Base-by-base conservation (phyloP, 108 stramenopile species). In the Fragilariopsis cylindrus region DNA sequence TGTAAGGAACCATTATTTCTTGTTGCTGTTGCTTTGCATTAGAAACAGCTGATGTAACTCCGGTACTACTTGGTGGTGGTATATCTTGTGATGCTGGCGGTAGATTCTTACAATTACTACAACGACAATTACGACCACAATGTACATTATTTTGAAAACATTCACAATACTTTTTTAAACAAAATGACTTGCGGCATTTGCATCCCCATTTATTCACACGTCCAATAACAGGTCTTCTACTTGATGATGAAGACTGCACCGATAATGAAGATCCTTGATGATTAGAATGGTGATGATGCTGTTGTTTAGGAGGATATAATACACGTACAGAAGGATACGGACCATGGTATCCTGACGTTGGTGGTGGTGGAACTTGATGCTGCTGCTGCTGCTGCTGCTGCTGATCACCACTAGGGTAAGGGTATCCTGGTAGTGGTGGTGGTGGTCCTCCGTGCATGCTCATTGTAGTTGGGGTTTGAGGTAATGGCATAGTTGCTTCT, bases 141-240 rank as follows among this genome's bases (percentile, higher is more conserved):
- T 85, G 87, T 67, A 76, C 76, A 58, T 78, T 79, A 82, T 90
- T 87, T 53, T 91, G 87, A 77, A 86, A 97, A 70, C 96, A 97
- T 66, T 97, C 96, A 72, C 96, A 97, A 72, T 96, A 96, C 78
- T 82, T 96, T 74, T 98, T 98, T 58, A 98, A 86, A 75, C 98
- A 98, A 70, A 84, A 82, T 12, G 88, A 90, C 67, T 91, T 89
- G 43, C 90, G 82, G 82, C 98, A 98, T 76, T 97, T 96, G 90
- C 98, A 98, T 7, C 98, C 98, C 15, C 80, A 74, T 45, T 74
- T 75, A 68, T 82, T 75, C 40, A 83, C 74, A 18, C 70, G 44
- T 30, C 30, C 30, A 30, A 30, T 30, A 30, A 41, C 7, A 13
- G 5, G 39, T 55, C 19, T 55, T 6, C 5, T 16, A 13, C 70